A percentile compares a stretch with the other conserved stretches of the same genome.
These are phyloP conservation scores for Neonectria magnoliae DNA, from an alignment of 2,329 filamentous ascomycete genomes.

Conservation along the genomic window DNA sequence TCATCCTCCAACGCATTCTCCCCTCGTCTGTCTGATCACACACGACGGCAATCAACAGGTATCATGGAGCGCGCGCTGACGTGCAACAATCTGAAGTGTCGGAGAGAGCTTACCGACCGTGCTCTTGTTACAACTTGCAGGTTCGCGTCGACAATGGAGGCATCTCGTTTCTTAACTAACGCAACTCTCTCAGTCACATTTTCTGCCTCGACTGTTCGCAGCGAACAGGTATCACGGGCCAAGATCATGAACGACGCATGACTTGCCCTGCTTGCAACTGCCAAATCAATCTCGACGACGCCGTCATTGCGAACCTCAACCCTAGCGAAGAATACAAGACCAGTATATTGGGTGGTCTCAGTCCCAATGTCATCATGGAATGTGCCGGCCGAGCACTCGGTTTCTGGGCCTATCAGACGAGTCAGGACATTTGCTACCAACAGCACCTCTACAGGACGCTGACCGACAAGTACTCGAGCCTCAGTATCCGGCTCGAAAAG, in stretches of 20 bases:
- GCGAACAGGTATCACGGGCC: slow-evolving; percentile 66
- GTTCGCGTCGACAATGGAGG: slow-evolving; percentile 52
- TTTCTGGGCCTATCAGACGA: slow-evolving; percentile 89
- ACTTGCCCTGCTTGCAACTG: slow-evolving; percentile 81
- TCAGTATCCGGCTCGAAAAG: slow-evolving; percentile 76
- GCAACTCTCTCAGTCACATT: slow-evolving; percentile 70
- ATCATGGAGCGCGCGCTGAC: slow-evolving; percentile 78
- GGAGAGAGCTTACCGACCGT: slow-evolving; percentile 71
- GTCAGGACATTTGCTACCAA: slow-evolving; percentile 85
- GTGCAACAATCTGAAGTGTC: slow-evolving; percentile 85
- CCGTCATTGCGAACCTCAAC: slow-evolving; percentile 74
- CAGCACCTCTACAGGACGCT: slow-evolving; percentile 77
- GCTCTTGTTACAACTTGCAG: slow-evolving; percentile 92
- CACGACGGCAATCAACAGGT: background rate
- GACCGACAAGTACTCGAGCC: slow-evolving; percentile 73
- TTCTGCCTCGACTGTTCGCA: slow-evolving; percentile 83
- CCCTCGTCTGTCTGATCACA: background rate
- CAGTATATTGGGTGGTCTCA: slow-evolving; percentile 83
- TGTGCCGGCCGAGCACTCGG: slow-evolving; percentile 81
- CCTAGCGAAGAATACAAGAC: slow-evolving; percentile 92
- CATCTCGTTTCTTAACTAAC: slow-evolving; percentile 8
- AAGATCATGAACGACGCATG: slow-evolving; percentile 48
- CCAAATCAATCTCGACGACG: slow-evolving; percentile 76
- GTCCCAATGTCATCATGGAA: slow-evolving; percentile 84
- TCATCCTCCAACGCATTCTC: background rate